phyloP scores from a whole-genome alignment of 148 eudicot species.

The Talinum fruticosum region DNA sequence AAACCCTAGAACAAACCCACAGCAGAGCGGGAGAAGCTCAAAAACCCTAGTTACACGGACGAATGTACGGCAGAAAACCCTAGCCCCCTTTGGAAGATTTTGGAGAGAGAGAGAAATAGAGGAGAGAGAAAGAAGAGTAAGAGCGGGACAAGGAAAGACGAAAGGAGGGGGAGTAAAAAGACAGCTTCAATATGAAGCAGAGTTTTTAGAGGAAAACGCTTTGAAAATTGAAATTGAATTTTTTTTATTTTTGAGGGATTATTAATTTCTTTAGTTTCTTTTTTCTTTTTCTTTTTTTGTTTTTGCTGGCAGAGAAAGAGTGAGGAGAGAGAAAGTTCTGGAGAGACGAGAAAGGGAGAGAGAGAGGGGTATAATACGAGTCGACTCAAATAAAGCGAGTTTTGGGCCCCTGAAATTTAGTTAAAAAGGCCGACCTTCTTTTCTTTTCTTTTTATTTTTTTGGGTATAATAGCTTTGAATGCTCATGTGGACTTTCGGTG shows the following conservation, averaged over 20 bases:
- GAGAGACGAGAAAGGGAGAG: background rate
- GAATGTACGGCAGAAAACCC: slow-evolving; percentile 3
- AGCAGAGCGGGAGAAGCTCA: background rate
- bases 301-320: background rate
- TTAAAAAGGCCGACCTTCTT: background rate
- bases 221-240: slow-evolving; percentile 21
- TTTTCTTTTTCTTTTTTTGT: background rate
- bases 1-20: slow-evolving; percentile 31
- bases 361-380: background rate
- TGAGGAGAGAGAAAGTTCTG: slow-evolving; percentile 2
- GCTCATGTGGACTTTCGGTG: background rate
- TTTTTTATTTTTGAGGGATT: background rate
- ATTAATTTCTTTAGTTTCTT: background rate
- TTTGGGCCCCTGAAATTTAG: background rate
- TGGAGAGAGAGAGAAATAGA: slow-evolving; percentile 17
- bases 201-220: slow-evolving; percentile 20
- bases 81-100: slow-evolving; percentile 23
- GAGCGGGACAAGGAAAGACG: slow-evolving; percentile 22
- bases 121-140: slow-evolving; percentile 19
- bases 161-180: slow-evolving; percentile 21
- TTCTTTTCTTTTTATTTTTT: no score
- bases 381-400: background rate
- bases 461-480: background rate
- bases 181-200: slow-evolving; percentile 78
- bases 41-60: slow-evolving; percentile 37